Percentiles rank a stretch among this genome's conserved stretches.
Conservation (phyloP, 1,139 yeast species). For the Geotrichum bryndzae region DNA sequence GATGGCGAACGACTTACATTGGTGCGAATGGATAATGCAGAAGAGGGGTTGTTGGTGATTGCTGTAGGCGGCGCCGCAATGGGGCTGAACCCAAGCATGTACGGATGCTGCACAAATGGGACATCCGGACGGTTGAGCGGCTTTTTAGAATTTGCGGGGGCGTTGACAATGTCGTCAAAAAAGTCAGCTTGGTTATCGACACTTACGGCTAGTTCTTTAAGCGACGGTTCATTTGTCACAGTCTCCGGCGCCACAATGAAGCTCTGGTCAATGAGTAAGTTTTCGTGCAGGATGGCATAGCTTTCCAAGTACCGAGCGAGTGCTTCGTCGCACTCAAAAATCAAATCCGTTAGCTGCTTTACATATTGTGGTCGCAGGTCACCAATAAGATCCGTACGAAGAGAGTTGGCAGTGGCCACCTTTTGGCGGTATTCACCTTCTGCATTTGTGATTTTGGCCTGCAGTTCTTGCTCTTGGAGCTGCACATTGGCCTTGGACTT, state of each 20-base stretch:
- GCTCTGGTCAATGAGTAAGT: constrained; percentile 75
- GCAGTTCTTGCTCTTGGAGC: constrained; percentile 79
- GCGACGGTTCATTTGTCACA: constrained; percentile 46
- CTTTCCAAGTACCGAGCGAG: constrained; percentile 81
- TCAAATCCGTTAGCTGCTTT: constrained; percentile 65
- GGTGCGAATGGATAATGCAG: not conserved
- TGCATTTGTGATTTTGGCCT: constrained; percentile 71
- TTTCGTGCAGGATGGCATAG: constrained; percentile 82
- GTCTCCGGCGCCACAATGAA: constrained; percentile 71
- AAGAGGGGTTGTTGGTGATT: not conserved
- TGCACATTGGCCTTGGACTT: constrained; percentile 77
- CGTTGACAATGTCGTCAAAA: constrained; percentile 54
- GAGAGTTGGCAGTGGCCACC: constrained; percentile 64
- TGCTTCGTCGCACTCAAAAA: constrained; percentile 83
- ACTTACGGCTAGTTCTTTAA: constrained; percentile 68
- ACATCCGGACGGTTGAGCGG: constrained; percentile 40
- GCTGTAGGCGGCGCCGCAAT: constrained; percentile 5
- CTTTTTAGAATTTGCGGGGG: constrained; percentile 26
- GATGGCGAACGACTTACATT: not conserved
- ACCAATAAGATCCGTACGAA: constrained; percentile 66
- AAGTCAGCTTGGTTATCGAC: constrained; percentile 81
- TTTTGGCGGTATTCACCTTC: constrained; percentile 79
- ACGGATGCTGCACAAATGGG: constrained; percentile 72
- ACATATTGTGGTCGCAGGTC: constrained; percentile 74
- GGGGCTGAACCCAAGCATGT: constrained; percentile 39